Evolutionary conservation across 2,329 filamentous ascomycete species (phyloP).

Genomic region (Cordyceps cicadae): DNA sequence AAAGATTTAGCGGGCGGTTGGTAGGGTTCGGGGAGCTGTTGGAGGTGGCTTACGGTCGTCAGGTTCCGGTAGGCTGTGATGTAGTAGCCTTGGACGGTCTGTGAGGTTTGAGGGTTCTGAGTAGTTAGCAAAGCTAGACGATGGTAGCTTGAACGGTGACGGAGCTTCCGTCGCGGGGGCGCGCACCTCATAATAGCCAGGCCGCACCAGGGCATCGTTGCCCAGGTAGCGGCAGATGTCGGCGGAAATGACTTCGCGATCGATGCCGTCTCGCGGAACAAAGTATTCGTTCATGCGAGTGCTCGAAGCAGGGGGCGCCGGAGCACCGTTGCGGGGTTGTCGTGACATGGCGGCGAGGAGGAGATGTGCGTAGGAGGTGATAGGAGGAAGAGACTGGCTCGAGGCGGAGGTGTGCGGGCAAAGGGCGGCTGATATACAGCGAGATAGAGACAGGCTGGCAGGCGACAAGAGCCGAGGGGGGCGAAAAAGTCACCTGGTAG

Average conservation of each 20-base stretch:
- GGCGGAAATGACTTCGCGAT: slow-evolving; percentile 74
- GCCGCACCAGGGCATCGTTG: slow-evolving; percentile 72
- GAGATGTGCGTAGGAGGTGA: neutral
- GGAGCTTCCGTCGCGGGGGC: slow-evolving; percentile 9
- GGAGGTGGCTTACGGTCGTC: slow-evolving; percentile 54
- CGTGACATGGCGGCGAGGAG: slow-evolving; percentile 29
- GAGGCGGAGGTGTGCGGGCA: neutral
- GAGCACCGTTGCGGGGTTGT: slow-evolving; percentile 30
- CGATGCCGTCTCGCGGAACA: slow-evolving; percentile 70
- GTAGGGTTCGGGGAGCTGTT: too few species aligned
- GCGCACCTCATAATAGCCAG: slow-evolving; percentile 64
- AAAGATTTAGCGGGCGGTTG: slow-evolving; percentile 12
- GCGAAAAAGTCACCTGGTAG: slow-evolving; percentile 2
- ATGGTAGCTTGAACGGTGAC: neutral
- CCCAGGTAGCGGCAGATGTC: slow-evolving; percentile 79
- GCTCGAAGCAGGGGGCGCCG: slow-evolving; percentile 28
- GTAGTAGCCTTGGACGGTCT: slow-evolving; percentile 63
- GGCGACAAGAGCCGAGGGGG: neutral
- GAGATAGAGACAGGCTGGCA: neutral
- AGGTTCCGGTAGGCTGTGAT: slow-evolving; percentile 73
- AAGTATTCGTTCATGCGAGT: slow-evolving; percentile 69
- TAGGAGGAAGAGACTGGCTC: neutral
- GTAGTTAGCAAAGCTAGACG: neutral
- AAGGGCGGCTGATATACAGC: slow-evolving; percentile 3
- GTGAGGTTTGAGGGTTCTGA: slow-evolving; percentile 47